phyloP scores from a whole-genome alignment of 371 early-diverging fungal species.

The Mucor mucedo region DNA sequence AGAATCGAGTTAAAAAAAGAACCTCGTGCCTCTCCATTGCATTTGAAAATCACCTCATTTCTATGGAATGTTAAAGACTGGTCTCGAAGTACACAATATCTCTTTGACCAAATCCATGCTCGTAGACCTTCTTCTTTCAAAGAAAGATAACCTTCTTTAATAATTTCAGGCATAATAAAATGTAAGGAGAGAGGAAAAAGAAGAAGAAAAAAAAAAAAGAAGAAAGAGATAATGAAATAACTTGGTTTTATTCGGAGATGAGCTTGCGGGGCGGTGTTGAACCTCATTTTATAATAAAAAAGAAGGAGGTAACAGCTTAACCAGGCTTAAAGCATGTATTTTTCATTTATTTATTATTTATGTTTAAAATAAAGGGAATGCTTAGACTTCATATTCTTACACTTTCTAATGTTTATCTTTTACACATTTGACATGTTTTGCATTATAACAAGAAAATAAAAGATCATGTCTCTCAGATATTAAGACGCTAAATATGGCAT shows the following conservation, averaged over 20 bases:
- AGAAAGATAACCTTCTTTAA: conserved; percentile 81
- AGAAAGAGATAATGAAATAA: conserved; percentile 2
- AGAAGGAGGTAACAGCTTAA: too few species aligned
- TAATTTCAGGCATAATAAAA: conserved; percentile 49
- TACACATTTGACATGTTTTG: too few species aligned
- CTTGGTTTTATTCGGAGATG: not conserved
- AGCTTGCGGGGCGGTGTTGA: too few species aligned
- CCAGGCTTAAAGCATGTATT: too few species aligned
- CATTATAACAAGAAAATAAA: too few species aligned
- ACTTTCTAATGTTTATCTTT: too few species aligned
- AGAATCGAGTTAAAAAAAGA: not conserved
- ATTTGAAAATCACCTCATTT: conserved; percentile 71
- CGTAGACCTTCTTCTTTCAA: conserved; percentile 86
- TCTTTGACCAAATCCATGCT: conserved; percentile 90
- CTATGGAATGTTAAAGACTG: conserved; percentile 90
- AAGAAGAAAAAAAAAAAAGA: not conserved
- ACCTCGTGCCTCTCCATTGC: not conserved
- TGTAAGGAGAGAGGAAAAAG: not conserved
- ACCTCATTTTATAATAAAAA: too few species aligned
- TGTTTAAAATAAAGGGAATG: too few species aligned
- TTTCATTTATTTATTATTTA: too few species aligned
- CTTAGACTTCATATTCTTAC: too few species aligned
- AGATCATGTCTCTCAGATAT: too few species aligned
- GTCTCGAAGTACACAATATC: conserved; percentile 85
- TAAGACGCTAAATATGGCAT: too few species aligned